Evolutionary conservation across 1,284 basidiomycete genomes (phyloP).

Genomic region (Sparassis latifolia): DNA sequence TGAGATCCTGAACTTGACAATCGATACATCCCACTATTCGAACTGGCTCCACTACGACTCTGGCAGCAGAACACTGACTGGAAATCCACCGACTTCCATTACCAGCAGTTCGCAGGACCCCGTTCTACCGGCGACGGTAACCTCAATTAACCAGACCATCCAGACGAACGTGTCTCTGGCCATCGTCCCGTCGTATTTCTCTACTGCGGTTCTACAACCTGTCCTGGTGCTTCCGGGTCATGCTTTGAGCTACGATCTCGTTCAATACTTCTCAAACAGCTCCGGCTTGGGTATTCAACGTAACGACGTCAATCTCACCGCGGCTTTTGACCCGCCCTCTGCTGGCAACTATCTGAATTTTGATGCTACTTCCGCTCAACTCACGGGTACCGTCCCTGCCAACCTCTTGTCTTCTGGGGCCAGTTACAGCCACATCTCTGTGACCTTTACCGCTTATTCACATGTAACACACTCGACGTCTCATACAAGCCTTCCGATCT

Average conservation of each 20-base stretch:
- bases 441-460: conserved; percentile 63
- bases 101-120: conserved; percentile 23
- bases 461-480: conserved; percentile 64
- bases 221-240: conserved; percentile 42
- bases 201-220: conserved; percentile 46
- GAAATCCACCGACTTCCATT: conserved; percentile 44
- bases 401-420: conserved; percentile 18
- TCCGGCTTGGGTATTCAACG: conserved; percentile 25
- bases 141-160: conserved; percentile 62
- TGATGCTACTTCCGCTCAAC: conserved; percentile 34
- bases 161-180: conserved; percentile 55
- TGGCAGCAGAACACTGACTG: conserved; percentile 50
- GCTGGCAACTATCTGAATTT: conserved; percentile 44
- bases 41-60: conserved; percentile 65
- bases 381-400: conserved; percentile 50
- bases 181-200: conserved; percentile 67
- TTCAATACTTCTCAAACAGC: conserved; percentile 45
- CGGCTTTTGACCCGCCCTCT: conserved; percentile 42
- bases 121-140: conserved; percentile 55
- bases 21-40: conserved; percentile 50
- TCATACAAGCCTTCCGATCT: conserved; percentile 51
- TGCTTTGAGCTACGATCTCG: conserved; percentile 42
- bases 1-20: conserved; percentile 43
- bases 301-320: conserved; percentile 43
- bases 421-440: conserved; percentile 30